Evolutionary conservation across 2,329 filamentous ascomycete species (phyloP), one percentile per base, ranked within the genome.

Genomic region (Alternaria longipes): DNA sequence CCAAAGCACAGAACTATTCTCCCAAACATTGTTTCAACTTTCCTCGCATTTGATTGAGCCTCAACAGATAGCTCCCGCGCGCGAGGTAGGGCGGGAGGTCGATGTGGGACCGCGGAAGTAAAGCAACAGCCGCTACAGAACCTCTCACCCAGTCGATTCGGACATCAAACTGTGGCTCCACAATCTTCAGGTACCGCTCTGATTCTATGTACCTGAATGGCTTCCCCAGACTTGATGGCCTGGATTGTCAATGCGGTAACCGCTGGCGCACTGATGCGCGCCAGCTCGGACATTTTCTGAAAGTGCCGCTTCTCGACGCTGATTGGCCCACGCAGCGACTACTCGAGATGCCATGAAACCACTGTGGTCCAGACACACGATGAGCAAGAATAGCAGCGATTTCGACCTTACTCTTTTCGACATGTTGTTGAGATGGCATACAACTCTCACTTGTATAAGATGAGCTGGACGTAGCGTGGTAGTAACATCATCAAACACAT

Each of bases 41-140:
- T 62, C 44, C 46, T 51, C 60, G 60, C 64, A 52, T 74, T 71
- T 75, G 67, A 75, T 77, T 74, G 74, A 75, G 74, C 74, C 73
- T 76, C 75, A 77, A 70, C 71, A 67, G 63, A 72, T 77, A 74
- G 74, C 65, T 77, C 74, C 76, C 75, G 76, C 76, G 75, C 76
- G 76, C 75, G 67, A 77, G 73, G 62, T 58, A 73, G 68, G 74
- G 66, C 74, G 74, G 64, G 45, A 55, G 68, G 67, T 67, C 65
- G 60, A 62, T 60, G 67, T 73, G 72, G 75, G 71, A 64, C 69
- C 73, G 74, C 68, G 75, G 76, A 75, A 75, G 67, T 59, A 59
- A 54, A 68, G 58, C 56, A 52, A 70, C 63, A 65, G 60, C 74
- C 76, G 74, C 69, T 64, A 57, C 68, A 54, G 50, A 56, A 34